Percentiles rank a stretch among this genome's conserved stretches.
Conservation (phyloP, 2,329 filamentous ascomycete species). For the Hyphodiscus sp. region DNA sequence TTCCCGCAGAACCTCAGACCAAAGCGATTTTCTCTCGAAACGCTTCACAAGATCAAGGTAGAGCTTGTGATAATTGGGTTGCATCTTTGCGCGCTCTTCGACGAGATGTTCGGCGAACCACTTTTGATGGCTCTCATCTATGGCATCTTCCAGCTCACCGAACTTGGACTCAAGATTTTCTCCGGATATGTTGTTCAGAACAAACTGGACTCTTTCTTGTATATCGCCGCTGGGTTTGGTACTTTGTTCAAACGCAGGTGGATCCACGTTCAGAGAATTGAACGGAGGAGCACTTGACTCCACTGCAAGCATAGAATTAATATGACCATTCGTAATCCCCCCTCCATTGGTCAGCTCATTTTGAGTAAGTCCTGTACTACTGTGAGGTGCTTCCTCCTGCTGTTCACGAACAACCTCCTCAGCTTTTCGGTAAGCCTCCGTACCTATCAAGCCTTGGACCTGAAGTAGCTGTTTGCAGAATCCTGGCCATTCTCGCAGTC, state of each 20-base stretch:
- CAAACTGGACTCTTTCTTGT: conserved; percentile 91
- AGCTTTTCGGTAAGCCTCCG: conserved; percentile 76
- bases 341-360: conserved; percentile 38
- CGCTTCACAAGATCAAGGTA: conserved; percentile 85
- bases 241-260: conserved; percentile 52
- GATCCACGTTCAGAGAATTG: conserved; percentile 68
- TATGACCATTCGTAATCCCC: conserved; percentile 60
- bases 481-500: conserved; percentile 89
- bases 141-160: conserved; percentile 68
- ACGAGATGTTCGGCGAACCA: conserved; percentile 97
- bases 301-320: conserved; percentile 52
- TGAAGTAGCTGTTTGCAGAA: conserved; percentile 82
- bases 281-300: conserved; percentile 68
- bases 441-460: conserved; percentile 74
- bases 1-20: conserved; percentile 85
- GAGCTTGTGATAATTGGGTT: conserved; percentile 91
- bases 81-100: conserved; percentile 92
- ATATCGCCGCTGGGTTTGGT: conserved; percentile 79
- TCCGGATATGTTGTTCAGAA: conserved; percentile 93
- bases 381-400: conserved; percentile 52
- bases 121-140: conserved; percentile 78
- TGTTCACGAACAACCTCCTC: conserved; percentile 70
- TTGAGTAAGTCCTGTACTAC: conserved; percentile 43
- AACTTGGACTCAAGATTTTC: conserved; percentile 82
- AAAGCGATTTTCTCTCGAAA: conserved; percentile 72